A percentile compares a stretch with the other conserved stretches of the same genome.
These are phyloP conservation scores for Akanthomyces dipterigenus DNA, from an alignment of 2,329 filamentous ascomycete species.

Conservation along the genomic window DNA sequence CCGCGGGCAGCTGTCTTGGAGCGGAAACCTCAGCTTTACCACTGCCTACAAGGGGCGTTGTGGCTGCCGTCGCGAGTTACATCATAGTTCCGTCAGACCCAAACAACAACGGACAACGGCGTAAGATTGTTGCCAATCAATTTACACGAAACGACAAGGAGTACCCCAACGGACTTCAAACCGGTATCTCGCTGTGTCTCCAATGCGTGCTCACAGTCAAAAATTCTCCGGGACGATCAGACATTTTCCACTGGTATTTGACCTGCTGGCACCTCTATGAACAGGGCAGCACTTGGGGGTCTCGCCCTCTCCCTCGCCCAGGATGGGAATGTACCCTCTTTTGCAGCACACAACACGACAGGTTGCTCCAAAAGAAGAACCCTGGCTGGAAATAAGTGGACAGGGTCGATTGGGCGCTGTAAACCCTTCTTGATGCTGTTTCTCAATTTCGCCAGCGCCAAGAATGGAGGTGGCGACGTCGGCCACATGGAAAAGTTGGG, in stretches of 20 bases:
- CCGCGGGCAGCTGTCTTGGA: neutral
- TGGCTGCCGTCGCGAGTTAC: neutral
- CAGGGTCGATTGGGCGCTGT: neutral
- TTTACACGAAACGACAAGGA: neutral
- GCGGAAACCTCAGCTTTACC: neutral
- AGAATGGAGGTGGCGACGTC: slow-evolving; percentile 2
- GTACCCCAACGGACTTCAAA: neutral
- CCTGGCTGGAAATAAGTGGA: neutral
- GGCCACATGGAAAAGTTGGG: neutral
- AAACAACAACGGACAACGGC: neutral
- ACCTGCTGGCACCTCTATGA: no score
- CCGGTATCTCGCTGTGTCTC: neutral
- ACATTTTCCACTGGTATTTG: neutral
- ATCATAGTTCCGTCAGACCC: neutral
- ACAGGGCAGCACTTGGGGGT: neutral
- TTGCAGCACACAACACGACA: neutral
- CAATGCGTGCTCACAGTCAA: neutral
- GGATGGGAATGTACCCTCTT: neutral
- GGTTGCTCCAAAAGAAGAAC: neutral
- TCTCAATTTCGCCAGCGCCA: neutral
- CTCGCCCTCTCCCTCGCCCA: neutral
- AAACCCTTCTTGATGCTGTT: neutral
- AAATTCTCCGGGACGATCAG: neutral
- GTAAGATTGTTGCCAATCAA: no score
- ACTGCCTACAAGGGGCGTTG: neutral